Conservation (phyloP, 495 filamentous ascomycete species). For the Lasiosphaeria ovina region DNA sequence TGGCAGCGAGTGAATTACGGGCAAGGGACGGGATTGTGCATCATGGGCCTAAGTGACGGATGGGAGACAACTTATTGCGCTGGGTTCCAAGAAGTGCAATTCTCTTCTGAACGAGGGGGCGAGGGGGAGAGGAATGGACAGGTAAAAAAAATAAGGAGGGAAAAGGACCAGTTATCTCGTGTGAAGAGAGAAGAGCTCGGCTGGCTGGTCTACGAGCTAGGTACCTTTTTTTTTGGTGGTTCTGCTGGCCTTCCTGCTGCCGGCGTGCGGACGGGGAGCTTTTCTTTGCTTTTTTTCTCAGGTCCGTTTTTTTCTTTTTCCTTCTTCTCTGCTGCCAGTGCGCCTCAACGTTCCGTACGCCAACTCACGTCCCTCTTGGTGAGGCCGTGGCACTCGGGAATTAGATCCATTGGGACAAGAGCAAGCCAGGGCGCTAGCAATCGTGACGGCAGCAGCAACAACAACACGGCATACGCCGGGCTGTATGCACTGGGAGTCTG, state of each 20-base stretch:
- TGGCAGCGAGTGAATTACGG: conserved; percentile 39
- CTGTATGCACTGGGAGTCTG: conserved; percentile 7
- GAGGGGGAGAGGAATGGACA: conserved; percentile 1
- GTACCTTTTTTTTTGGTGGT: conserved; percentile 3
- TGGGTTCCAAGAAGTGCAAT: neutral
- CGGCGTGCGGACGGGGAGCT: conserved; percentile 3
- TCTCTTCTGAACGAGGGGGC: neutral
- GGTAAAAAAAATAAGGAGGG: conserved; percentile 8
- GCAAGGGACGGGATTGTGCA: conserved; percentile 44
- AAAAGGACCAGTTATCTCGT: conserved; percentile 12
- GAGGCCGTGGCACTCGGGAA: conserved; percentile 20
- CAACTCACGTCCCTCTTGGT: conserved; percentile 25
- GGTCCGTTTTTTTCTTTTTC: conserved; percentile 12
- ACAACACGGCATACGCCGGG: conserved; percentile 22
- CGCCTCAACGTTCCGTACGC: conserved; percentile 19
- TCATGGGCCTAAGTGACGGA: conserved; percentile 28
- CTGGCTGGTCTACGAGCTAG: conserved; percentile 10
- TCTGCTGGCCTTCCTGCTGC: conserved; percentile 3
- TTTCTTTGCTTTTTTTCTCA: conserved; percentile 24
- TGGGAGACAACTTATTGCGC: neutral
- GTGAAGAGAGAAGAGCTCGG: conserved; percentile 6
- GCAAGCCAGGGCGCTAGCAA: conserved; percentile 21
- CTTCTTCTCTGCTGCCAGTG: conserved; percentile 13
- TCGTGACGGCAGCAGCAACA: conserved; percentile 9
- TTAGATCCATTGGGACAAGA: conserved; percentile 24